Evolutionary conservation across 2,329 filamentous ascomycete species (phyloP), one percentile per base, ranked within the genome.

Genomic region (Proliferodiscus dingleyae): DNA sequence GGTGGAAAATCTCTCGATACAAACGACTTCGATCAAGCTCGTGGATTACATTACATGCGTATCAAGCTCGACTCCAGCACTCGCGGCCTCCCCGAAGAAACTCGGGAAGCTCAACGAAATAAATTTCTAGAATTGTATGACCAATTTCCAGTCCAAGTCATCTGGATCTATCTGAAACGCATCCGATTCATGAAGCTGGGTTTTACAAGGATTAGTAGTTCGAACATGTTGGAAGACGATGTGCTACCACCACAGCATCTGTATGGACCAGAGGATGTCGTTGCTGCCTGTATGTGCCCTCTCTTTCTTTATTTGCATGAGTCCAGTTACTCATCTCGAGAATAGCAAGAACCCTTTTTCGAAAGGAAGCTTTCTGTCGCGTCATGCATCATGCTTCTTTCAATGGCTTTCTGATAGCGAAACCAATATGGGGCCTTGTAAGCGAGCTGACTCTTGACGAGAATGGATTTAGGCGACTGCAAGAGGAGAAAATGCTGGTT

Each of bases 31-130:
- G 45, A 60, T 2, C 57, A 63, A 39, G 47, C 52, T 5, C 7
- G 33, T 18, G 48, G 41, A 22, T 60, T 66, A 59, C 43, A 55
- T 39, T 52, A 43, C 6, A 51, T 58, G 37, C 54, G 62, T 16
- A 56, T 64, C 43, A 62, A 64, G 46, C 54, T 62, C 26, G 63
- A 66, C 36, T 16, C 40, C 24, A n/a, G 15, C 13, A 38, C 24
- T 24, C 24, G 19, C 11, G 30, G 32, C 19, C 40, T 47, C 16
- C 15, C 30, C 3, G 29, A 32, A 44, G 23, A 24, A 40, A 26
- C 10, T 8, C 36, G 44, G 21, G 40, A 41, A 29, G 36, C 18
- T 6, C 1, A 4, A 37, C 43, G 40, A 23, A 44, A 37, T 13
- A 21, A 26, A 2, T 47, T 46, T 32, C 43, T 42, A 19, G 24